phyloP scores from a whole-genome alignment of 768 basidiomycete species.

The Coprinopsis strossmayeri region DNA sequence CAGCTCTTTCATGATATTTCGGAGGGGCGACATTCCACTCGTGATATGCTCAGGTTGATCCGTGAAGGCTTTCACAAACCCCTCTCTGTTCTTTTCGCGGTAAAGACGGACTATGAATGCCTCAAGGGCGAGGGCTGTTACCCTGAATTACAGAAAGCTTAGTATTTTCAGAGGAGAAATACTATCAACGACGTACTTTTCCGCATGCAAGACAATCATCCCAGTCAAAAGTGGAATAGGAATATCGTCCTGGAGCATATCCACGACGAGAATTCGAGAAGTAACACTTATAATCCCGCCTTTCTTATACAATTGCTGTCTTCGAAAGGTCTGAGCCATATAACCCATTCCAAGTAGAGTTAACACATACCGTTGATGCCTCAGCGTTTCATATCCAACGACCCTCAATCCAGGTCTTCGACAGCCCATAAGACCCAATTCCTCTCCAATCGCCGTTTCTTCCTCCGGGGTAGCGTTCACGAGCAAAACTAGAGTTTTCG shows the following conservation, averaged over 20 bases:
- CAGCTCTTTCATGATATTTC: constrained; percentile 88
- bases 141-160: constrained; percentile 37
- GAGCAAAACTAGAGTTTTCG: constrained; percentile 76
- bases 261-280: constrained; percentile 89
- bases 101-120: constrained; percentile 92
- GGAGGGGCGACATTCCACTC: constrained; percentile 85
- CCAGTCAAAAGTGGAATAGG: constrained; percentile 86
- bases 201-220: constrained; percentile 84
- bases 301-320: constrained; percentile 78
- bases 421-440: constrained; percentile 89
- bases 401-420: constrained; percentile 78
- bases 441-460: constrained; percentile 86
- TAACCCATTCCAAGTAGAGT: background rate
- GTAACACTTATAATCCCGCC: constrained; percentile 92
- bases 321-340: constrained; percentile 20
- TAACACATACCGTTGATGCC: constrained; percentile 65
- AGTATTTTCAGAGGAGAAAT: no score
- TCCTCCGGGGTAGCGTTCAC: constrained; percentile 84
- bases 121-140: constrained; percentile 78
- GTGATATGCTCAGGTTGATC: constrained; percentile 96
- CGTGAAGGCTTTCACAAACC: constrained; percentile 95
- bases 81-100: constrained; percentile 81
- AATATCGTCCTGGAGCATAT: constrained; percentile 84
- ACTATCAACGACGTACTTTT: constrained; percentile 60
- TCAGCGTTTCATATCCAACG: constrained; percentile 74